phyloP scores from a whole-genome alignment of 2,329 filamentous ascomycete genomes.

The Chaetomium olivaceum region DNA sequence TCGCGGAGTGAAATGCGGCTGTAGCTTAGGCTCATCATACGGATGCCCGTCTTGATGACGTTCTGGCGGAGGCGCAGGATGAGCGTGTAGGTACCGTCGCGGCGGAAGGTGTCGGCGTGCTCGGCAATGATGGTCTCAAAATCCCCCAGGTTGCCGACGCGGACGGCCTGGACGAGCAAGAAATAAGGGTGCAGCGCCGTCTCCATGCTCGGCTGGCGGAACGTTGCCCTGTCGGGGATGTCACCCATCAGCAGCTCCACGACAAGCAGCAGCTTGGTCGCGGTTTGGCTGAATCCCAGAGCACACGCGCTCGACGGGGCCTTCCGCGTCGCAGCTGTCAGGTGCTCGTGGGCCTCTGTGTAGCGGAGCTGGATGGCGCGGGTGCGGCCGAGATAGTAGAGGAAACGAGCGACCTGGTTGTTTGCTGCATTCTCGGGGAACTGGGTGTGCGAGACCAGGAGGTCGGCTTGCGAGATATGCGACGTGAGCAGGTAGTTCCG shows the following conservation, averaged over 20 bases:
- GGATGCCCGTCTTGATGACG: conserved; percentile 98
- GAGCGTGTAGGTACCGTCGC: conserved; percentile 92
- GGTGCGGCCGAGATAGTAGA: conserved; percentile 96
- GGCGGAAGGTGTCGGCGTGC: conserved; percentile 81
- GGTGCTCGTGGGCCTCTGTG: conserved; percentile 92
- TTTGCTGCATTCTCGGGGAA: conserved; percentile 94
- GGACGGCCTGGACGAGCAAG: conserved; percentile 88
- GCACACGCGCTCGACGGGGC: conserved; percentile 87
- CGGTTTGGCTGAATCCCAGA: conserved; percentile 91
- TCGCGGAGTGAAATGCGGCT: conserved; percentile 95
- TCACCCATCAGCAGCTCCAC: conserved; percentile 98
- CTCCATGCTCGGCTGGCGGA: conserved; percentile 87
- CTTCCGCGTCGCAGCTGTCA: conserved; percentile 91
- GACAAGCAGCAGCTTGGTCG: conserved; percentile 93
- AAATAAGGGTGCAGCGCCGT: conserved; percentile 89
- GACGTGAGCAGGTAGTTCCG: conserved; percentile 96
- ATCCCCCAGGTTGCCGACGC: conserved; percentile 91
- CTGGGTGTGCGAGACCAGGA: conserved; percentile 91
- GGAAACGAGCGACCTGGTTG: conserved; percentile 95
- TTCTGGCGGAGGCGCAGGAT: conserved; percentile 95
- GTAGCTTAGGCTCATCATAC: conserved; percentile 98
- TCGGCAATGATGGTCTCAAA: conserved; percentile 85
- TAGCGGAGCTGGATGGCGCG: conserved; percentile 95
- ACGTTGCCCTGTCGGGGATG: conserved; percentile 91
- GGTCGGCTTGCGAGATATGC: conserved; percentile 94